phyloP scores from a whole-genome alignment of 768 basidiomycete species.

The Boletus sensibilis region DNA sequence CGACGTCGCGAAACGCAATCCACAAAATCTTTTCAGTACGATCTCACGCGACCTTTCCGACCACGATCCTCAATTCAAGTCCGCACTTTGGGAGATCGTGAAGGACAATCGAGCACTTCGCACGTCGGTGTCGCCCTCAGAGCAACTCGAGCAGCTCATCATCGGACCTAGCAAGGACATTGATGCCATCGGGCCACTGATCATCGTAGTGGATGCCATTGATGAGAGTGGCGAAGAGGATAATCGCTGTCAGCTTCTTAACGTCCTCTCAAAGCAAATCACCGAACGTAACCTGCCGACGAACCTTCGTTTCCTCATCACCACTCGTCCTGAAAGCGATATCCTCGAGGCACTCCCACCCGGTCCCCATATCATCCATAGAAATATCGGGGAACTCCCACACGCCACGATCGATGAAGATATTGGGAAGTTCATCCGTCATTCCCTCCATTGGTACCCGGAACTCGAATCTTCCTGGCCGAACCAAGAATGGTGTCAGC shows the following conservation, averaged over 20 bases:
- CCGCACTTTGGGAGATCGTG: not conserved
- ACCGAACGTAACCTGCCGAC: not conserved
- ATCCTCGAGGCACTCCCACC: not conserved
- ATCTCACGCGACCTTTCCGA: not conserved
- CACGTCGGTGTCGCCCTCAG: not conserved
- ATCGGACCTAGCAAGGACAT: not conserved
- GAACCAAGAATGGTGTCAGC: no score
- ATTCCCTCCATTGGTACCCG: no score
- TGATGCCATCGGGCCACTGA: not conserved
- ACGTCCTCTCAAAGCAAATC: not conserved
- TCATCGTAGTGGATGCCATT: not conserved
- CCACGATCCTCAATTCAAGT: not conserved
- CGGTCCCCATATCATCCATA: not conserved
- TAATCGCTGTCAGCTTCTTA: not conserved
- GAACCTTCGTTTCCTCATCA: not conserved
- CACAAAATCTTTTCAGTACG: not conserved
- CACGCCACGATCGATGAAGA: no score
- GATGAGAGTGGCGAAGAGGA: not conserved
- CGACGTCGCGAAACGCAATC: not conserved
- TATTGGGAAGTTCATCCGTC: no score
- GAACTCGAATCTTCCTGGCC: no score
- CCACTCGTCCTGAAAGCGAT: not conserved
- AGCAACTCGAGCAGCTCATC: not conserved
- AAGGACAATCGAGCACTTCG: not conserved
- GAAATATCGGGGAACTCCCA: not conserved